Base-by-base conservation (phyloP, 169 alveolate genomes). In the Sarcocystis neurona region DNA sequence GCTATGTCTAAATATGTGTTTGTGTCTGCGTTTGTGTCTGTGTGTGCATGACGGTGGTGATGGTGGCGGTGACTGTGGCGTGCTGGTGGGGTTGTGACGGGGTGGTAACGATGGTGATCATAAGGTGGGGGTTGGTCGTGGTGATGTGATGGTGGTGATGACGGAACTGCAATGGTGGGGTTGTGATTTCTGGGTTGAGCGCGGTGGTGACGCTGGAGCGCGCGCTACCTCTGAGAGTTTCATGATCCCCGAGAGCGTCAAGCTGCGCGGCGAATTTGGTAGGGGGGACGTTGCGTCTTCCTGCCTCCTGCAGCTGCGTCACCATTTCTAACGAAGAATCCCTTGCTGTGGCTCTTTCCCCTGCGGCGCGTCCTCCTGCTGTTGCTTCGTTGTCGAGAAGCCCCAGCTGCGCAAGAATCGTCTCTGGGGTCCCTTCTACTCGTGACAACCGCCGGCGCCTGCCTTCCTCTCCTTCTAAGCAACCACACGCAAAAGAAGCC, bases 381-480 rank as follows among this genome's bases (percentile, higher is more conserved):
- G 27, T 46, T 30, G 43, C 43, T 30, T 30, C 50, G 15, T 43
- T 75, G 18, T 68, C 72, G 63, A 48, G 27, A 0, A 68, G 48
- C 1, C 90, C 90, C 43, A 85, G 72, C 60, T 85, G 82, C 0
- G 90, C 70, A 23, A 72, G 30, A 8, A 85, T 50, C 6, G 68
- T 84, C 39, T 85, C 78, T 4, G 84, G 23, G 53, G 53, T 85
- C 2, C 90, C 90, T 34, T 85, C 85, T 20, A 85, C 90, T 10
- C 75, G 70, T n/a, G 85, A 78, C 47, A 85, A 66, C 12, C 90
- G 90, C 39, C 84, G 43, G 5, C 89, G 84, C 58, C 90, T 47
- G 5, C 82, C 58, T n/a, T 15, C 30, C 66, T 15, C 66, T 23
- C 66, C 66, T 53, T 53, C 23, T 23, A 23, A 53, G 30, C 23